phyloP scores from a whole-genome alignment of 2,329 filamentous ascomycete genomes.

The Monilinia vaccinii-corymbosi region DNA sequence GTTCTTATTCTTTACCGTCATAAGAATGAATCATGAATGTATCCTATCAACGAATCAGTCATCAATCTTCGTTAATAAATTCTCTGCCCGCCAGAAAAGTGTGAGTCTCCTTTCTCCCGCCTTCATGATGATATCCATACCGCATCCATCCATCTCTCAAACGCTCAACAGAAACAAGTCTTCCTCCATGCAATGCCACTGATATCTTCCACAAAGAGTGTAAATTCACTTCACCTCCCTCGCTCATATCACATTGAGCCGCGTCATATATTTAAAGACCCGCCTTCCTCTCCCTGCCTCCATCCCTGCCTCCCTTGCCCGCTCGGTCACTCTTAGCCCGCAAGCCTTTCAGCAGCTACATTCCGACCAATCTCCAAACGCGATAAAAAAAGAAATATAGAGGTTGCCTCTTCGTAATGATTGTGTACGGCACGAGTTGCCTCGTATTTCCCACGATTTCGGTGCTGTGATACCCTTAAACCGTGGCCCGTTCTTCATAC shows the following conservation, averaged over 20 bases:
- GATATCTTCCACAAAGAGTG: background rate
- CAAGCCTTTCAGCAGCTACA: background rate
- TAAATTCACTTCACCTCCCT: background rate
- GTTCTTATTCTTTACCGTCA: background rate
- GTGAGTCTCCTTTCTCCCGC: background rate
- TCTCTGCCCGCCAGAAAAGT: background rate
- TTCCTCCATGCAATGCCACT: background rate
- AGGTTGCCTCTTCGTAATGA: constrained; percentile 24
- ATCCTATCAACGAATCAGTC: background rate
- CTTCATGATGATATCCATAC: background rate
- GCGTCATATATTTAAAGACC: background rate
- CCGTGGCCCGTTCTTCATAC: constrained; percentile 15
- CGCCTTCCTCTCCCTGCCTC: constrained; percentile 4
- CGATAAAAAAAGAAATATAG: background rate
- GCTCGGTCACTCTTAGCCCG: background rate
- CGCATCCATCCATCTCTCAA: background rate
- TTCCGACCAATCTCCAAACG: background rate
- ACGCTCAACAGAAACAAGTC: background rate
- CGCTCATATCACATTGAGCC: background rate
- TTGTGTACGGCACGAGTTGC: constrained; percentile 26
- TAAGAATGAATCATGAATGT: background rate
- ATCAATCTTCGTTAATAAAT: background rate
- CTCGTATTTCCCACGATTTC: constrained; percentile 24
- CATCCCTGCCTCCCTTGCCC: constrained; percentile 22
- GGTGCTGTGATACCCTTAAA: constrained; percentile 26